Evolutionary conservation across 768 basidiomycete genomes (phyloP).

Genomic region (Sutorius australiensis): DNA sequence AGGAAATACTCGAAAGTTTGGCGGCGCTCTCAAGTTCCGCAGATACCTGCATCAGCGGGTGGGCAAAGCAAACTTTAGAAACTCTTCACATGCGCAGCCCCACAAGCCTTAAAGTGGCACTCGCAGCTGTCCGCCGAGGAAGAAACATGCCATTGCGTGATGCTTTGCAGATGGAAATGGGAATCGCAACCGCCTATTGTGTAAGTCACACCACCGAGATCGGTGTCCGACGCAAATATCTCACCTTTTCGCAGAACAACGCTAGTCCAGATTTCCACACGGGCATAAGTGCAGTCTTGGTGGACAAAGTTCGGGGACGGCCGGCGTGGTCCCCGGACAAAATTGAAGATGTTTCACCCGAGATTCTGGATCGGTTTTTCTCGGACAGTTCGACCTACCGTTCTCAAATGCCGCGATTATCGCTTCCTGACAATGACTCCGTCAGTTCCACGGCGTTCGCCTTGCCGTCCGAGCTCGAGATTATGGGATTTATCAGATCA

Average conservation of each 20-base stretch:
- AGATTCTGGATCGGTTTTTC: conserved; percentile 68
- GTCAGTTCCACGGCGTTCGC: conserved; percentile 40
- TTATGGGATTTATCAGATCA: conserved; percentile 54
- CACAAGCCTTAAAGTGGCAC: conserved; percentile 88
- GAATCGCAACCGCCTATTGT: conserved; percentile 85
- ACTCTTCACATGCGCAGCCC: conserved; percentile 73
- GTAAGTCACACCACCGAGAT: conserved; percentile 47
- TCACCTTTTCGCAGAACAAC: conserved; percentile 48
- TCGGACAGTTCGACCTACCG: conserved; percentile 46
- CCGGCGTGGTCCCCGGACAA: conserved; percentile 72
- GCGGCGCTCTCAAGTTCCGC: conserved; percentile 35
- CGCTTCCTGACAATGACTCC: conserved; percentile 36
- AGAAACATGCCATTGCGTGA: conserved; percentile 56
- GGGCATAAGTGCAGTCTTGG: conserved; percentile 71
- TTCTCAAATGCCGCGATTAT: conserved; percentile 42
- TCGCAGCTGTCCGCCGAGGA: conserved; percentile 75
- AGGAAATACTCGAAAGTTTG: conserved; percentile 63
- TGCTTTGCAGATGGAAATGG: conserved; percentile 79
- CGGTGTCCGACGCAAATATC: conserved; percentile 13
- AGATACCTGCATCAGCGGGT: conserved; percentile 50
- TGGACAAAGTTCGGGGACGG: conserved; percentile 47
- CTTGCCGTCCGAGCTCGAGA: conserved; percentile 76
- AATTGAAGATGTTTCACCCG: conserved; percentile 55
- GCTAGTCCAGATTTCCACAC: conserved; percentile 79
- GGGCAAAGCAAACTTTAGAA: conserved; percentile 71